Conservation (phyloP, 768 basidiomycete genomes). For the Mycena vulgaris region DNA sequence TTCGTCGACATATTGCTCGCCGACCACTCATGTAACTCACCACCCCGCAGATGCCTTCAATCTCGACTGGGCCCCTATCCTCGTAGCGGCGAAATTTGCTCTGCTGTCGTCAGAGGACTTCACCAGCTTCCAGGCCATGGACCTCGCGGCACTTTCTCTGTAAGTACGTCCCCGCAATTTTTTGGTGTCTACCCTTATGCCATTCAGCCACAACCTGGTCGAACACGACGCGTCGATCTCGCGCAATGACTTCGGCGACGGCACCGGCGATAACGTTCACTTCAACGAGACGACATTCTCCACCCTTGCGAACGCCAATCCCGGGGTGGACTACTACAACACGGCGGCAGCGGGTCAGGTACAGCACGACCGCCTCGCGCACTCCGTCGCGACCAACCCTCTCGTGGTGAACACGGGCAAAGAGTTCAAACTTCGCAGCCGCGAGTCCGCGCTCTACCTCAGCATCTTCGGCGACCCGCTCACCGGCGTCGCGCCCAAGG, state of each 20-base stretch:
- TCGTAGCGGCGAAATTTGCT: not conserved
- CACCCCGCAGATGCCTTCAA: not conserved
- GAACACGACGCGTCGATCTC: conserved; percentile 33
- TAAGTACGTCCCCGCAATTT: not conserved
- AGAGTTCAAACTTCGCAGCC: conserved; percentile 27
- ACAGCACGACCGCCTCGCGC: conserved; percentile 16
- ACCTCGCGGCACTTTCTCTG: conserved; percentile 24
- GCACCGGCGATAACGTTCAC: conserved; percentile 21
- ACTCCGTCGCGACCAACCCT: conserved; percentile 17
- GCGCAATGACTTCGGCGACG: conserved; percentile 11
- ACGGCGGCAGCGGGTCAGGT: conserved; percentile 9
- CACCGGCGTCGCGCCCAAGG: conserved; percentile 31
- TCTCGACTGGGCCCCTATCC: not conserved
- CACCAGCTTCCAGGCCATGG: not conserved
- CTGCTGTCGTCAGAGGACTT: not conserved
- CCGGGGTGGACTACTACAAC: conserved; percentile 23
- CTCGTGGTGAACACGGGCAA: conserved; percentile 29
- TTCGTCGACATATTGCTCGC: not conserved
- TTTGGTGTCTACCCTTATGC: no score
- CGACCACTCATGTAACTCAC: not conserved
- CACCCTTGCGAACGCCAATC: conserved; percentile 22
- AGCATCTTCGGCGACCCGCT: conserved; percentile 25
- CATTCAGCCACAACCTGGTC: conserved; percentile 19
- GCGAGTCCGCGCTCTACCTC: conserved; percentile 35
- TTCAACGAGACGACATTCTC: conserved; percentile 32